Evolutionary conservation across 2,329 filamentous ascomycete genomes (phyloP), one percentile per base, ranked within the genome.

Genomic region (Neospermospora avenae): DNA sequence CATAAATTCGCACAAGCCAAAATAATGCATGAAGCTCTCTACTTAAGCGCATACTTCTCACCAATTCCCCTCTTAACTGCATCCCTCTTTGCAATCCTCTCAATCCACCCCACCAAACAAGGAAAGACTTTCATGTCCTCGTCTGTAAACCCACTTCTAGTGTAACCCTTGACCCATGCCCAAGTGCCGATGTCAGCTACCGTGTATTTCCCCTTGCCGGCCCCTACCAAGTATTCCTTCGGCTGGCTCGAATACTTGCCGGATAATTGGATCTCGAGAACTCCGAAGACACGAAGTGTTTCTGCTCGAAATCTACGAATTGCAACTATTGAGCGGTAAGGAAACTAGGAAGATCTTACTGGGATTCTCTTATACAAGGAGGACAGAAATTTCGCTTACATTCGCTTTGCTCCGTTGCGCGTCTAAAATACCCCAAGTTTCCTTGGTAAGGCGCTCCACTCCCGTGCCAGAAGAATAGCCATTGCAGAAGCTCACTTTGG

Each of bases 381-480:
- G 35, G 35, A n/a, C n/a, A n/a, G 35, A 16, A 16, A 6, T 35
- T 35, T 35, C 11, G n/a, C 37, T 16, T 39, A 39, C 37, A 39
- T 3, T n/a, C 18, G 18, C 37, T 39, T n/a, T 39, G 37, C 14
- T 39, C 37, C 8, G 3, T 2, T 3, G 37, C 37, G 16, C 18
- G 16, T n/a, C 37, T 13, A 7, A 82, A 82, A 41, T 49, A 58
- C 2, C 28, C 31, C 7, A 62, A 22, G 65, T 80, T 77, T 61
- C 74, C 75, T 68, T 77, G 74, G 66, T 77, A 77, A 10, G 77
- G 77, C 6, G 75, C 75, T 20, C 76, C 73, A 25, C 69, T 71
- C 3, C 74, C 77, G 58, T 82, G 79, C 79, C 79, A 83, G 72
- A 83, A 83, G 71, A 83, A 81, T 1, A 80, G 72, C 80, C 80